A percentile compares a stretch with the other conserved stretches of the same genome.
Evolutionary conservation across 2,329 filamentous ascomycete species (phyloP).

Genomic region (Cladosporium sp.): DNA sequence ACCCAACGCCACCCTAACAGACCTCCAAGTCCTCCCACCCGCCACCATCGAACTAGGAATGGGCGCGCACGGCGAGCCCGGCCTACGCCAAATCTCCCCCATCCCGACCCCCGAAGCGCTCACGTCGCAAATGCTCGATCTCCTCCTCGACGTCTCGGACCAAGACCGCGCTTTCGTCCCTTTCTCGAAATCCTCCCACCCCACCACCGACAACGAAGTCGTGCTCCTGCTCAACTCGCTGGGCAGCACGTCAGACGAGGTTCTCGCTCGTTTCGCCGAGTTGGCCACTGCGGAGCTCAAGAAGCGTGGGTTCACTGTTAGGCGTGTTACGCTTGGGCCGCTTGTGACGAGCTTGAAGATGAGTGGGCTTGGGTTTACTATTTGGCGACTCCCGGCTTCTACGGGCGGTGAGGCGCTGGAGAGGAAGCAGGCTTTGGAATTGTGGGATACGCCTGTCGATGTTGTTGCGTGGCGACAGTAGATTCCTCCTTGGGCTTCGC

Average conservation of each 20-base stretch:
- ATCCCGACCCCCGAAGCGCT: slow-evolving; percentile 31
- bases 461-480: slow-evolving; percentile 34
- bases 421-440: slow-evolving; percentile 26
- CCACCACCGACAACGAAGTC: slow-evolving; percentile 28
- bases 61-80: slow-evolving; percentile 64
- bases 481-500: neutral
- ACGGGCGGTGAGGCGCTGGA: slow-evolving; percentile 26
- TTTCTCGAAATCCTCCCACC: slow-evolving; percentile 29
- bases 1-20: slow-evolving; percentile 52
- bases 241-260: slow-evolving; percentile 34
- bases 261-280: slow-evolving; percentile 33
- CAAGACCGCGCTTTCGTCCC: slow-evolving; percentile 33
- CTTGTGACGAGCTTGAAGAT: slow-evolving; percentile 36
- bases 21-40: slow-evolving; percentile 50
- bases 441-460: slow-evolving; percentile 34
- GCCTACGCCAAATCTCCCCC: slow-evolving; percentile 51
- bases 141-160: slow-evolving; percentile 31
- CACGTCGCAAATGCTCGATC: slow-evolving; percentile 32
- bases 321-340: slow-evolving; percentile 30
- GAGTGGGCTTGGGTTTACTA: slow-evolving; percentile 35
- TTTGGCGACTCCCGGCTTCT: slow-evolving; percentile 32
- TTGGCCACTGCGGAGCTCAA: slow-evolving; percentile 28
- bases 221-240: slow-evolving; percentile 33
- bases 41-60: slow-evolving; percentile 61
- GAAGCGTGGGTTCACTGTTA: slow-evolving; percentile 29